A percentile compares a stretch with the other conserved stretches of the same genome.
Conservation (phyloP, 371 early-diverging fungal species). For the Saksenaea oblongispora region DNA sequence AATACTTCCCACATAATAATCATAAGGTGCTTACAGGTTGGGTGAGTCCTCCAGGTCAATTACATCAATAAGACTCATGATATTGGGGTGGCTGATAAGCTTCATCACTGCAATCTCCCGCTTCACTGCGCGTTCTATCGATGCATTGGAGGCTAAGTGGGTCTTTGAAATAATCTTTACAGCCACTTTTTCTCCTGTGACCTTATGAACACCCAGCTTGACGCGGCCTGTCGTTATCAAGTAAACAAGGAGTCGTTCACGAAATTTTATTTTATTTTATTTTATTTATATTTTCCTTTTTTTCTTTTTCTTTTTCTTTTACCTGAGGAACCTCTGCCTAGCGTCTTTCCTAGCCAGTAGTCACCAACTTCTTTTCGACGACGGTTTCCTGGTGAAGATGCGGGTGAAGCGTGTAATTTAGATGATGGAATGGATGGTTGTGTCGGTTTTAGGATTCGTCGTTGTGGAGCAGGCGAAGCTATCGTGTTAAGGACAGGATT, state of each 20-base stretch:
- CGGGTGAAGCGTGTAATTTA: slow-evolving; percentile 20
- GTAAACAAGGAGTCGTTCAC: slow-evolving; percentile 3
- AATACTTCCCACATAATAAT: background rate
- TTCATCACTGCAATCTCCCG: slow-evolving; percentile 95
- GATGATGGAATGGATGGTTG: slow-evolving; percentile 19
- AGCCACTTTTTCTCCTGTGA: slow-evolving; percentile 79
- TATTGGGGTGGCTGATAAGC: slow-evolving; percentile 89
- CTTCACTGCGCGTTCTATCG: slow-evolving; percentile 81
- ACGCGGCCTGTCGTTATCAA: slow-evolving; percentile 63
- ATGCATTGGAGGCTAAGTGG: slow-evolving; percentile 56
- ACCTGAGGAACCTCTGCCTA: slow-evolving; percentile 88
- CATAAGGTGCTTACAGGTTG: slow-evolving; percentile 65
- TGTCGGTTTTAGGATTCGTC: slow-evolving; percentile 23
- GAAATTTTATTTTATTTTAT: background rate
- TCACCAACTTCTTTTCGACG: slow-evolving; percentile 71
- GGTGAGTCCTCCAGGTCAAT: slow-evolving; percentile 67
- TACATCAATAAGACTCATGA: slow-evolving; percentile 88
- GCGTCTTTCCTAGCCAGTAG: slow-evolving; percentile 74
- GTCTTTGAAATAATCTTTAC: slow-evolving; percentile 87
- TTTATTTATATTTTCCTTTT: slow-evolving; percentile 3
- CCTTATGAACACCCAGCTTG: slow-evolving; percentile 76
- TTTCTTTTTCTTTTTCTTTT: background rate
- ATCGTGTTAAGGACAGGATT: slow-evolving; percentile 26
- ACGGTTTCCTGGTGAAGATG: slow-evolving; percentile 39
- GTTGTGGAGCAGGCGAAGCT: slow-evolving; percentile 47